Conservation (phyloP, 2,329 filamentous ascomycete genomes). For the Claviceps paspali region DNA sequence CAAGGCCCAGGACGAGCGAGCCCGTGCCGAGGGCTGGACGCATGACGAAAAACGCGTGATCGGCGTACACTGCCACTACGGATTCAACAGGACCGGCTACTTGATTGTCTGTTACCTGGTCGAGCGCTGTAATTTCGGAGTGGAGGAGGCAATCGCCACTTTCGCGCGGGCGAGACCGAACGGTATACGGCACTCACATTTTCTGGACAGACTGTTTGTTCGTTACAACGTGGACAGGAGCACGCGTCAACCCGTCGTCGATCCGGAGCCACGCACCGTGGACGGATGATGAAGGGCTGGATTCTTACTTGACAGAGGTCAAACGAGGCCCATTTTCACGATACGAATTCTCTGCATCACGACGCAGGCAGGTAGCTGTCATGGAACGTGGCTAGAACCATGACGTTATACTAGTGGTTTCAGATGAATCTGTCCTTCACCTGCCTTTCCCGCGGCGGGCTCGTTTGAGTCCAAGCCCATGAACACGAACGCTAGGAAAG, state of each 20-base stretch:
- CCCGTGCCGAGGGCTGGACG: constrained; percentile 23
- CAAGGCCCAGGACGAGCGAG: constrained; percentile 29
- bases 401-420: too few species aligned
- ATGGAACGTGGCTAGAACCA: too few species aligned
- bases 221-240: constrained; percentile 39
- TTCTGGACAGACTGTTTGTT: constrained; percentile 69
- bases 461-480: too few species aligned
- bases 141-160: constrained; percentile 63
- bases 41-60: constrained; percentile 34
- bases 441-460: too few species aligned
- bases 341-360: not conserved
- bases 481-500: too few species aligned
- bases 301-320: too few species aligned
- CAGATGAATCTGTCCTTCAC: too few species aligned
- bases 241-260: not conserved
- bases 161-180: constrained; percentile 61
- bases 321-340: too few species aligned
- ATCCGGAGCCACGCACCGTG: constrained; percentile 31
- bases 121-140: constrained; percentile 54
- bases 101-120: constrained; percentile 86
- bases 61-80: constrained; percentile 89
- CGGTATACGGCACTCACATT: constrained; percentile 81
- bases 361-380: not conserved
- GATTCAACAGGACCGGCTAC: constrained; percentile 87
- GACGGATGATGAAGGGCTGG: too few species aligned